Evolutionary conservation across 1,284 basidiomycete genomes (phyloP).

Genomic region (Kalmanozyma brasiliensis): DNA sequence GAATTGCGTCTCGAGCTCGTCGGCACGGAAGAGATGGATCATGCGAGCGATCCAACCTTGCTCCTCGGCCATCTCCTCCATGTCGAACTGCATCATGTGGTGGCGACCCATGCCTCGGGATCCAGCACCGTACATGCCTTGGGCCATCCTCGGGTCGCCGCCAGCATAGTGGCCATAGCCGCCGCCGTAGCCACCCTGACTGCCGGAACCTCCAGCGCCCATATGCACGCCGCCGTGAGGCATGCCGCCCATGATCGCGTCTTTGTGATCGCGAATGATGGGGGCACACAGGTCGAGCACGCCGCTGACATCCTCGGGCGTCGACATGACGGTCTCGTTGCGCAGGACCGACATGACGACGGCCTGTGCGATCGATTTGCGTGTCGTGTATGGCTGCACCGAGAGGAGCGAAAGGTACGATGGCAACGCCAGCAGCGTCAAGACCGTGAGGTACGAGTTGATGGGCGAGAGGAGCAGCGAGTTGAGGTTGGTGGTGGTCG

Average conservation of each 20-base stretch:
- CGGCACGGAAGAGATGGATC: slow-evolving; percentile 64
- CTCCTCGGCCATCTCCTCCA: slow-evolving; percentile 65
- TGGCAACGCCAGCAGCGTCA: slow-evolving; percentile 64
- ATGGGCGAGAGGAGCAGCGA: slow-evolving; percentile 63
- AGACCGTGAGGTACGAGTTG: slow-evolving; percentile 60
- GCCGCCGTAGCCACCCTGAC: slow-evolving; percentile 32
- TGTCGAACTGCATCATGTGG: slow-evolving; percentile 54
- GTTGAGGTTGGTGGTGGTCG: slow-evolving; percentile 57
- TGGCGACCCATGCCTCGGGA: slow-evolving; percentile 42
- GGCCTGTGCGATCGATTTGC: slow-evolving; percentile 64
- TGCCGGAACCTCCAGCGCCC: slow-evolving; percentile 27
- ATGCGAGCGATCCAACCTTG: slow-evolving; percentile 65
- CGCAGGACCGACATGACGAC: slow-evolving; percentile 63
- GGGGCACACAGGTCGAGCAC: slow-evolving; percentile 62
- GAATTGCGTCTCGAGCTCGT: slow-evolving; percentile 64
- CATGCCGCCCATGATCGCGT: slow-evolving; percentile 45
- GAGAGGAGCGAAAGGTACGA: slow-evolving; percentile 59
- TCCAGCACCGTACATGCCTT: slow-evolving; percentile 43
- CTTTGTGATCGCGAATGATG: slow-evolving; percentile 61
- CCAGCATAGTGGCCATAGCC: slow-evolving; percentile 38
- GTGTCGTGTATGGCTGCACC: slow-evolving; percentile 60
- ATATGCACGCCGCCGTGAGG: slow-evolving; percentile 36
- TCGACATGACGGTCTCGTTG: slow-evolving; percentile 63
- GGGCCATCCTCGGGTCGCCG: slow-evolving; percentile 40
- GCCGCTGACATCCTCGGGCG: slow-evolving; percentile 66